phyloP scores from a whole-genome alignment of 371 early-diverging fungal genomes.

The Mucor indicus region DNA sequence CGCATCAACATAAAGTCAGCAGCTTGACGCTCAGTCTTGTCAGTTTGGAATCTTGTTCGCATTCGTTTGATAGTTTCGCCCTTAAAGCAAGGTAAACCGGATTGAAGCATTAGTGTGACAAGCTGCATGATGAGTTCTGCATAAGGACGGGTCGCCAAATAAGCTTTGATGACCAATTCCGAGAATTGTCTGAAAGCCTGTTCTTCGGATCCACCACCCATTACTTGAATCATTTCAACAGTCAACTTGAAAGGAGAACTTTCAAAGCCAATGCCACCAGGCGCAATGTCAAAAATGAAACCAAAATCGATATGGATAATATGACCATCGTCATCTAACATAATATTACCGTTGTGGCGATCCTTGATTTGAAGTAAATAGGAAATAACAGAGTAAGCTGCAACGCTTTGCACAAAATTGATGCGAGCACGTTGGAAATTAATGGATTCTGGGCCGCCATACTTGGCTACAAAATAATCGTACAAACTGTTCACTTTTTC shows the following conservation, averaged over 20 bases:
- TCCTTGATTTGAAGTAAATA: slow-evolving; percentile 98
- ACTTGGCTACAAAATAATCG: slow-evolving; percentile 94
- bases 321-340: slow-evolving; percentile 97
- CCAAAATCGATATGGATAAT: slow-evolving; percentile 99
- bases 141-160: slow-evolving; percentile 88
- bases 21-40: slow-evolving; percentile 87
- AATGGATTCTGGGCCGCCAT: slow-evolving; percentile 90
- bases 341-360: slow-evolving; percentile 99
- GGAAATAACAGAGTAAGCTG: slow-evolving; percentile 97
- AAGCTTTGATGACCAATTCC: slow-evolving; percentile 92
- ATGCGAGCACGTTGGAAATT: slow-evolving; percentile 89
- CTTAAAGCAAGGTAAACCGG: slow-evolving; percentile 97
- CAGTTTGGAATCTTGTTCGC: slow-evolving; percentile 88
- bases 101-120: slow-evolving; percentile 91
- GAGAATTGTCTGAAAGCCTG: slow-evolving; percentile 86
- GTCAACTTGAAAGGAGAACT: slow-evolving; percentile 98
- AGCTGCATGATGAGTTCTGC: slow-evolving; percentile 91
- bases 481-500: slow-evolving; percentile 97
- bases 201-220: slow-evolving; percentile 86
- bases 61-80: slow-evolving; percentile 87
- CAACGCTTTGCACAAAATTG: slow-evolving; percentile 95
- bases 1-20: slow-evolving; percentile 93
- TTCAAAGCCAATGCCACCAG: slow-evolving; percentile 98
- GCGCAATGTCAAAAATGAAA: slow-evolving; percentile 98
- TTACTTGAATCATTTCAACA: slow-evolving; percentile 94